Base-by-base conservation (phyloP, 1,284 basidiomycete genomes). In the Fomes fomentarius region DNA sequence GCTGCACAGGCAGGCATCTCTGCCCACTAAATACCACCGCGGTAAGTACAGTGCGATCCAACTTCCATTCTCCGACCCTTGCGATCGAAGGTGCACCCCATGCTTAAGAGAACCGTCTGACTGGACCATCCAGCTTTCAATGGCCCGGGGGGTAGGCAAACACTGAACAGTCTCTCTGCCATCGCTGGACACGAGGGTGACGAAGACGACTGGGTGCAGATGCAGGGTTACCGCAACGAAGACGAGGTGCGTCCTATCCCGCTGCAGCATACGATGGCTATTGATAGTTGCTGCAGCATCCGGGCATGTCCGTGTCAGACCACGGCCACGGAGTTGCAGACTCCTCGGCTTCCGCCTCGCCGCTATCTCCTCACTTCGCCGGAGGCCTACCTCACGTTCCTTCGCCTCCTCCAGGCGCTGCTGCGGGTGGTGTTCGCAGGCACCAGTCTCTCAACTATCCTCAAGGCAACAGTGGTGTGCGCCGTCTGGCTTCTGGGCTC, bases 181-280 rank as follows among this genome's bases (percentile, higher is more conserved):
- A 93, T 93, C 69, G 83, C 87, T 47, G 90, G 90, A 41, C 89
- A 91, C 64, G 89, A 91, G 63, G 89, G 84, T 63, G 89, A 92
- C 58, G 90, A 93, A 69, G 90, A 91, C 61, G 87, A 89, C 56
- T 93, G 91, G 90, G 89, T 90, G 68, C 75, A 84, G 31, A 79
- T 86, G 66, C 78, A 77, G 14, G 83, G 81, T 66, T 77, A 70
- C 71, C 68, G 70, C 52, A 70, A 82, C 60, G 85, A 88, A 41
- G 87, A 87, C 35, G 86, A 85, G 73, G 86, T 87, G 57, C 30
- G 56, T 14, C 21, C 33, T 39, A 37, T 28, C 21, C 22, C 8
- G 3, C 34, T 38, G 15, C 33, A n/a, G 26, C 17, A 45, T 39
- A 26, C 25, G 40, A 35, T 15, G 28, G 48, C 10, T 38, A 17